Base-by-base conservation (phyloP, 306 rosid genomes). In the Cicer cuneatum region DNA sequence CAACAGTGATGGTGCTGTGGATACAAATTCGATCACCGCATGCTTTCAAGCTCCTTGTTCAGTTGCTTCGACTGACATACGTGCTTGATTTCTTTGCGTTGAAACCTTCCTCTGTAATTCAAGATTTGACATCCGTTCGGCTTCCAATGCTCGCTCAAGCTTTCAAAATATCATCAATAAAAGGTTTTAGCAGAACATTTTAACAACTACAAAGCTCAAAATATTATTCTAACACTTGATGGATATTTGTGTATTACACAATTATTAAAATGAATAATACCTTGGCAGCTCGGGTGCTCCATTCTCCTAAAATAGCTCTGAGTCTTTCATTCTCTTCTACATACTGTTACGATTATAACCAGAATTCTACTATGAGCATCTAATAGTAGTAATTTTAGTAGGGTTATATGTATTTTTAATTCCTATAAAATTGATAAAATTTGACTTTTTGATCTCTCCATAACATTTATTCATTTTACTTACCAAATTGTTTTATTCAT, bases 251-350 rank as follows among this genome's bases (percentile, higher is more conserved):
- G 18, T 11, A 9, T 57, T 54, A 52, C 52, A 42, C 6, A 29
- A 21, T 37, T 37, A 75, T 8, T 19, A 4, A 29, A 29, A 80
- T 7, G 42, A 51, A 70, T 49, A 63, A 72, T 89, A 95, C 99
- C 98, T 92, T 95, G n/a, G 99, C 98, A 14, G 99, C 96, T 29
- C 96, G 84, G 40, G 92, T 84, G 83, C 99, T 92, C 98, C 99
- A 95, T 81, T 95, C 99, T 70, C 93, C 97, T 75, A 95, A 82
- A 76, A 95, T 95, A 54, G 98, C 98, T 83, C 99, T 84, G 10
- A 92, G 82, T 75, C 99, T 89, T 80, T 95, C 99, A 49, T 95
- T 95, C 84, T 95, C 99, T 82, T 92, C 98, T n/a, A 95, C 96
- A 52, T 95, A 92, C 98, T 92, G 91, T 77, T 1, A 68, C 24